Evolutionary conservation across 2,329 filamentous ascomycete genomes (phyloP).

Genomic region (Fusarium robinianum): DNA sequence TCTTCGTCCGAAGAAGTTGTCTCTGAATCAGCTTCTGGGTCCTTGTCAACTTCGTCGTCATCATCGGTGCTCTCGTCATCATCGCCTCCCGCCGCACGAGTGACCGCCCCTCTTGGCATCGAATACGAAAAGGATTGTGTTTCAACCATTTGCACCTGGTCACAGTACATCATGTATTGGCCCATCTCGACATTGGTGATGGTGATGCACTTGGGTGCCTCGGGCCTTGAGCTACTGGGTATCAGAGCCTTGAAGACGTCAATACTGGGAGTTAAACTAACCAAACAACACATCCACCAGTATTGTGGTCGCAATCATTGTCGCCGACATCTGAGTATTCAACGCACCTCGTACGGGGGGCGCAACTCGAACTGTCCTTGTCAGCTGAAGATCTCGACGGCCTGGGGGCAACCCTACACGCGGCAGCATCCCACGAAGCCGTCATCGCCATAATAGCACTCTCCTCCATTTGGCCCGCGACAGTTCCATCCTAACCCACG

Average conservation of each 20-base stretch:
- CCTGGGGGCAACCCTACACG: background rate
- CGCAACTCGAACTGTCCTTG: constrained; percentile 1
- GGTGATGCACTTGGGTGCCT: background rate
- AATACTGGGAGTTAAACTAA: background rate
- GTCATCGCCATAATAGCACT: constrained; percentile 6
- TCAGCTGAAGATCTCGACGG: background rate
- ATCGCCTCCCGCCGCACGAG: background rate
- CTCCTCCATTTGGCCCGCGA: no score
- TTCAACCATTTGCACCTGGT: background rate
- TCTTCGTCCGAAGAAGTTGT: background rate
- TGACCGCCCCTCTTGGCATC: background rate
- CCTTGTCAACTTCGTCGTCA: no score
- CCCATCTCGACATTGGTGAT: constrained; percentile 2
- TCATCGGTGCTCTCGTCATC: background rate
- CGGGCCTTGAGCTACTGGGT: background rate
- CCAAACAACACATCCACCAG: constrained; percentile 8
- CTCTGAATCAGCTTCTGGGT: no score
- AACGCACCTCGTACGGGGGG: constrained; percentile 6
- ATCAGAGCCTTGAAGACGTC: background rate
- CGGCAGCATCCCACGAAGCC: constrained; percentile 8
- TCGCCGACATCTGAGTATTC: background rate
- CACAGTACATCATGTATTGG: constrained; percentile 5
- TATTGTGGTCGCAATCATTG: constrained; percentile 4
- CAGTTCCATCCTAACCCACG: no score
- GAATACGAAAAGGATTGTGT: background rate